Conservation (phyloP, 2,329 filamentous ascomycete species). For the Fusarium hainanense region DNA sequence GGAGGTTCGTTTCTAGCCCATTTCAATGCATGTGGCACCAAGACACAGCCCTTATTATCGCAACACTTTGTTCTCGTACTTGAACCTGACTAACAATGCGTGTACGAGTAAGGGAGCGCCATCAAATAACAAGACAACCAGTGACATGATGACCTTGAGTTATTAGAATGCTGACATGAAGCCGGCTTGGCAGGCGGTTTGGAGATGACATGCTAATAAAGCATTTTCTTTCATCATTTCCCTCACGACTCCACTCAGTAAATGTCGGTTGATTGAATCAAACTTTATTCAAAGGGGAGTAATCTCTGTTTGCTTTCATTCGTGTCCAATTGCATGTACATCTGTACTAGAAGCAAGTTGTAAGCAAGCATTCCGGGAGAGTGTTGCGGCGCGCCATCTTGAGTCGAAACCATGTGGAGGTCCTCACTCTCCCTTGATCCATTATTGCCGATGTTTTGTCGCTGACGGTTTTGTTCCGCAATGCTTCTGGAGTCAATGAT, state of each 20-base stretch:
- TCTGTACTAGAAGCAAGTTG: not conserved
- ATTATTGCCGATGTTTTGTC: slow-evolving; percentile 13
- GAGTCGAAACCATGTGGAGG: slow-evolving; percentile 44
- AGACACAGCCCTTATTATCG: slow-evolving; percentile 10
- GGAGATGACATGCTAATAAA: not conserved
- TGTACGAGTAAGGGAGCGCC: not conserved
- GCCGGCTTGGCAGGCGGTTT: not conserved
- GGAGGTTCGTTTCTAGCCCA: not conserved
- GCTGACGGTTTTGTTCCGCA: slow-evolving; percentile 36
- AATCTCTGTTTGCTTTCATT: not conserved
- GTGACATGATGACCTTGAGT: not conserved
- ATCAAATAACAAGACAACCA: not conserved
- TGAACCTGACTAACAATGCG: slow-evolving; percentile 6
- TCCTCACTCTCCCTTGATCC: not conserved
- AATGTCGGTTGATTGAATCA: not conserved
- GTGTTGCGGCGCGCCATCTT: slow-evolving; percentile 37
- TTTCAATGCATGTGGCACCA: not conserved
- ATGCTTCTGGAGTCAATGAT: slow-evolving; percentile 34
- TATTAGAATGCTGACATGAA: not conserved
- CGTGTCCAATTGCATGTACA: not conserved
- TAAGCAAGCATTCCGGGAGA: not conserved
- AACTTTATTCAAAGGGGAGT: not conserved
- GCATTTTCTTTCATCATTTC: slow-evolving; percentile 21
- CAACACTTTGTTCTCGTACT: slow-evolving; percentile 10
- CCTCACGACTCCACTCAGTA: slow-evolving; percentile 17